phyloP scores from a whole-genome alignment of 192 early-diverging fungal species.

The Coemansia asiatica region DNA sequence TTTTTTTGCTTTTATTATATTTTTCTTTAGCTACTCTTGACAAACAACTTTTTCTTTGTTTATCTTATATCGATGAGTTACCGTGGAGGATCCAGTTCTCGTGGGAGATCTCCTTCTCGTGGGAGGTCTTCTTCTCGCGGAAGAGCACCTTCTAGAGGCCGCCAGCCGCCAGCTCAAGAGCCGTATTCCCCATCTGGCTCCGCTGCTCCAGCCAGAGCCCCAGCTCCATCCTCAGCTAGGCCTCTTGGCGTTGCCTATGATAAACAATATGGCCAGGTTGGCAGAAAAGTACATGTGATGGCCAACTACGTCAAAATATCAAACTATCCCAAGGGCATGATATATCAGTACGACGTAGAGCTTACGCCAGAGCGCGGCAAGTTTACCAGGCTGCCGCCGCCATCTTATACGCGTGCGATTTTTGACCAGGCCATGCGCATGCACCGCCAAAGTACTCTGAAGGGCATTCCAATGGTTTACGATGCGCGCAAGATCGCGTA shows the following conservation, averaged over 20 bases:
- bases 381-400: constrained; percentile 34
- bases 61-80: too few species aligned
- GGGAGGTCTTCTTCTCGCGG: too few species aligned
- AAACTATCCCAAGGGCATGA: constrained; percentile 60
- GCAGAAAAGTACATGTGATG: constrained; percentile 49
- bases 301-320: constrained; percentile 81
- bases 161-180: too few species aligned
- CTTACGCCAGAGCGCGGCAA: constrained; percentile 60
- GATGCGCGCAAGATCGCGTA: constrained; percentile 84
- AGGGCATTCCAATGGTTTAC: constrained; percentile 69
- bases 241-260: not conserved
- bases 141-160: too few species aligned
- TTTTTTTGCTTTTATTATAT: too few species aligned
- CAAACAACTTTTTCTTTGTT: too few species aligned
- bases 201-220: constrained; percentile 26
- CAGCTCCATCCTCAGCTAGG: not conserved
- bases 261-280: constrained; percentile 48
- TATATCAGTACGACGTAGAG: constrained; percentile 89
- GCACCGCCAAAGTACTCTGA: constrained; percentile 57
- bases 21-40: too few species aligned
- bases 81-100: too few species aligned
- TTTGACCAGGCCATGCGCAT: constrained; percentile 58
- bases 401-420: constrained; percentile 67
- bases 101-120: too few species aligned
- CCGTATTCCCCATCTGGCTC: not conserved